These are phyloP conservation scores for Dictyostelium brefeldianum DNA, from an alignment of 78 protist genomes.

Conservation along the genomic window DNA sequence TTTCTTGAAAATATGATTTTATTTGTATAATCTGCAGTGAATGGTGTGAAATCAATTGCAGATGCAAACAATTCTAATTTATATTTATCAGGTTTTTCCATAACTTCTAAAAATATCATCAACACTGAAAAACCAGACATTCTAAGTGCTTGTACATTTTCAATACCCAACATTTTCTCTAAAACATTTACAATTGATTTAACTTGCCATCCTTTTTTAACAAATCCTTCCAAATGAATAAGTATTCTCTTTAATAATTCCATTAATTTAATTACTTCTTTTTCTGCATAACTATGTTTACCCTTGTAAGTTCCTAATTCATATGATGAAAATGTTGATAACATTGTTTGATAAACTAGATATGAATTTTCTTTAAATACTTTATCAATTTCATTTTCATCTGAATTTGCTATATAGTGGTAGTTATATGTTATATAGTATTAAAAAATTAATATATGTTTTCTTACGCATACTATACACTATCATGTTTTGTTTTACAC, in stretches of 20 bases:
- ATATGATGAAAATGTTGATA: conserved; percentile 60
- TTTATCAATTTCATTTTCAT: conserved; percentile 62
- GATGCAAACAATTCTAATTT: conserved; percentile 55
- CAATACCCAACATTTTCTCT: conserved; percentile 70
- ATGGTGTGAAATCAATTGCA: conserved; percentile 46
- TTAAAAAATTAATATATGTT: not conserved
- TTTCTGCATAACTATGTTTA: conserved; percentile 67
- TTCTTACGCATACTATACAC: not conserved
- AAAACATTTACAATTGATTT: conserved; percentile 45
- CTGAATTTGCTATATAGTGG: conserved; percentile 43
- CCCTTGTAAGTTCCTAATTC: conserved; percentile 64
- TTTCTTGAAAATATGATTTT: conserved; percentile 16
- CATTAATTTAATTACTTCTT: conserved; percentile 41
- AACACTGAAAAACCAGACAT: conserved; percentile 34
- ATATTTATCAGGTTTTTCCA: conserved; percentile 74
- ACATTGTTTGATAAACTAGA: conserved; percentile 53
- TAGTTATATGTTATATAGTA: no score
- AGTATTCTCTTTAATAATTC: conserved; percentile 51
- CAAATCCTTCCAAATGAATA: conserved; percentile 66
- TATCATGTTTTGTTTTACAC: not conserved
- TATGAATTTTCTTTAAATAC: conserved; percentile 67
- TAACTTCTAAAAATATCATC: conserved; percentile 48
- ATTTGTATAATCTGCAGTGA: conserved; percentile 49
- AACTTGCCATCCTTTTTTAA: conserved; percentile 74
- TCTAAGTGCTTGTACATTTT: conserved; percentile 44